Evolutionary conservation across 306 rosid species (phyloP).

Genomic region (Betula pendula): DNA sequence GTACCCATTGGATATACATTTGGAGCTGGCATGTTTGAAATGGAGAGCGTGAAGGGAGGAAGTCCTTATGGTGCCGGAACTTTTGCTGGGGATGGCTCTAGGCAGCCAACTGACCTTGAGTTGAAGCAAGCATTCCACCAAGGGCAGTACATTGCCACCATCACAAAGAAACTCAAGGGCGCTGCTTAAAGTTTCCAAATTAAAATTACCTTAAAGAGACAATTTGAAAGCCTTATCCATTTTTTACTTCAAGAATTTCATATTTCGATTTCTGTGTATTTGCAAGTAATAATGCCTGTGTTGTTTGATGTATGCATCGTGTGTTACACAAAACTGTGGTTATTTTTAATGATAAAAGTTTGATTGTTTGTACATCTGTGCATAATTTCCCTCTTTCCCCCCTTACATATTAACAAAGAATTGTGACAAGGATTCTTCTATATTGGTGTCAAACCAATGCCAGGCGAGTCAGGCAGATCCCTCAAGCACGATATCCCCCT

Average conservation of each 20-base stretch:
- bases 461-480: background rate
- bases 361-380: constrained; percentile 25
- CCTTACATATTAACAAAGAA: background rate
- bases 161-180: constrained; percentile 93
- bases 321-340: constrained; percentile 44
- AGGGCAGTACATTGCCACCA: constrained; percentile 79
- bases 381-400: background rate
- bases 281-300: constrained; percentile 44
- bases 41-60: constrained; percentile 94
- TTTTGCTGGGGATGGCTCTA: constrained; percentile 86
- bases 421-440: background rate
- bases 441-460: background rate
- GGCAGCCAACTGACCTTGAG: constrained; percentile 83
- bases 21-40: constrained; percentile 94
- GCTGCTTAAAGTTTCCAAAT: constrained; percentile 41
- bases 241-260: constrained; percentile 40
- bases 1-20: constrained; percentile 92
- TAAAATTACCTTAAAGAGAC: constrained; percentile 22
- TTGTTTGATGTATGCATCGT: constrained; percentile 35
- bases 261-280: constrained; percentile 40
- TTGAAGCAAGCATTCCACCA: constrained; percentile 90
- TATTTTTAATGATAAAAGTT: constrained; percentile 42
- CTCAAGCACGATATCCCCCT: background rate
- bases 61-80: constrained; percentile 98
- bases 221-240: constrained; percentile 44